These are phyloP conservation scores for Geoglossum cookeanum DNA, from an alignment of 2,329 filamentous ascomycete genomes.

Conservation along the genomic window DNA sequence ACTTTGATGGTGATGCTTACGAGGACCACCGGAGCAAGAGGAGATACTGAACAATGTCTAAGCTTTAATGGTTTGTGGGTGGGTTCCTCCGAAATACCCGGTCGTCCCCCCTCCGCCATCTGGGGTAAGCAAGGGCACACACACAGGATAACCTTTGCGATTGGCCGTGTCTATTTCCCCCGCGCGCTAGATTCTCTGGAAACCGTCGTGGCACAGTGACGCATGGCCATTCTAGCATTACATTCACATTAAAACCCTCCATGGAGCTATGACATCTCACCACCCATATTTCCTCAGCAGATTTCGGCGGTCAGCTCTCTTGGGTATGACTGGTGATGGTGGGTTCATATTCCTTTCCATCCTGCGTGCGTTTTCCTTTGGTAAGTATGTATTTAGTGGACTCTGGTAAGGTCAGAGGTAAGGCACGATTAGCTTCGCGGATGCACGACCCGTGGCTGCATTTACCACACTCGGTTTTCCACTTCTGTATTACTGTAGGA, in stretches of 20 bases:
- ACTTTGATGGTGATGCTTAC: conserved; percentile 56
- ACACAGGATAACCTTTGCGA: conserved; percentile 10
- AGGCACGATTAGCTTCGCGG: conserved; percentile 17
- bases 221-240: background rate
- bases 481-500: conserved; percentile 3
- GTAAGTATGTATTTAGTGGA: conserved; percentile 4
- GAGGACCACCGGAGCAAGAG: conserved; percentile 51
- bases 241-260: background rate
- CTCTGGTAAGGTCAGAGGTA: conserved; percentile 37
- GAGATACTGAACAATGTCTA: conserved; percentile 29
- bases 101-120: conserved; percentile 19
- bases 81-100: conserved; percentile 10
- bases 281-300: background rate
- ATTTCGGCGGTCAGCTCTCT: background rate
- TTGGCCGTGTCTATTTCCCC: conserved; percentile 5
- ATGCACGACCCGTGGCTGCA: conserved; percentile 10
- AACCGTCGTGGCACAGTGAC: background rate
- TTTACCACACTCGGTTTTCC: conserved; percentile 7
- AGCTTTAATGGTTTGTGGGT: conserved; percentile 16
- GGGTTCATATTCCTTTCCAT: conserved; percentile 1
- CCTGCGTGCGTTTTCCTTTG: background rate
- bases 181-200: background rate
- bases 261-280: background rate
- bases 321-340: background rate
- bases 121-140: conserved; percentile 19